Evolutionary conservation across 257 asterid species (phyloP), one percentile per base, ranked within the genome.

Genomic region (Nicotiana tomentosiformis): DNA sequence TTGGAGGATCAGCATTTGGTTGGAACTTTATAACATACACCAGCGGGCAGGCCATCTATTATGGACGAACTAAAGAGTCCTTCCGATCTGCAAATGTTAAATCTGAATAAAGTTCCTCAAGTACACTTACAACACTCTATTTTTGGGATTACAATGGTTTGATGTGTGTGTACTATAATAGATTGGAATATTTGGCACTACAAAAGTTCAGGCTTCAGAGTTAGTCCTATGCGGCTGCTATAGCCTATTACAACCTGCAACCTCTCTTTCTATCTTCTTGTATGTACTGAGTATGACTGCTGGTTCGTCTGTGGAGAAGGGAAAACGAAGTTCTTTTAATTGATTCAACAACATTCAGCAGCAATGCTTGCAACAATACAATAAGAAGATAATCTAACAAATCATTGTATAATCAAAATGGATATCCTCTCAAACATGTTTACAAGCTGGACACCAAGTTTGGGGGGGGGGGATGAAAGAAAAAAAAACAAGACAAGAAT

Each of bases 1-100:
- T 91, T 9, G 98, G 98, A 10, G 97, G 95, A 5, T 95, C 97
- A n/a, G 95, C 97, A 51, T 91, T 93, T 51, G 97, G 98, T 10
- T 93, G 98, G 98, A 93, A 95, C 86, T 95, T 91, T 84, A 76
- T 92, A 58, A 90, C 93, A 6, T 95, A 68, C 88, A 84, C 83
- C 29, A 89, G 89, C 39, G 82, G 81, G 55, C 65, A 80, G 30
- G 58, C 91, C 14, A 83, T 84, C 18, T 93, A 90, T 80, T 92
- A 90, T 78, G 98, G 98, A 66, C 88, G 87, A 83, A 90, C 91
- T 0, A 95, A 90, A 81, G 97, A 89, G 85, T 90, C 88, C 26
- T 93, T 89, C 82, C 91, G 94, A 81, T 87, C 91, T 58, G 80
- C 83, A 26, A 89, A 91, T 69, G 87, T 93, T 58, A 90, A 82